Evolutionary conservation across 2,329 filamentous ascomycete species (phyloP).

Genomic region (Magnaporthales sp.): DNA sequence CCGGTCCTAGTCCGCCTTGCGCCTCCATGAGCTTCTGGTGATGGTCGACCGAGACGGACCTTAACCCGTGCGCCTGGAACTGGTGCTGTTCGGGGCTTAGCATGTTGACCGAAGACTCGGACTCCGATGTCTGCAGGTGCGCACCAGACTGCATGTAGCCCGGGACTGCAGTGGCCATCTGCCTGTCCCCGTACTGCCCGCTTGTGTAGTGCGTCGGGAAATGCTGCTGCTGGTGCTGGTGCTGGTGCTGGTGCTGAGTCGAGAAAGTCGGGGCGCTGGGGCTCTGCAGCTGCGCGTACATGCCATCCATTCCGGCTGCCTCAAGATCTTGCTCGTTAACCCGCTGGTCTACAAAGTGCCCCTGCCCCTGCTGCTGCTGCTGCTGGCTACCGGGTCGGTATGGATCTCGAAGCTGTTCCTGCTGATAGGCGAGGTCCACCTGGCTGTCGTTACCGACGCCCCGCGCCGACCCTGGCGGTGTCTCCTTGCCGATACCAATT

Average conservation of each 20-base stretch:
- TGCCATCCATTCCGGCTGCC: constrained; percentile 19
- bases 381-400: constrained; percentile 11
- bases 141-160: constrained; percentile 37
- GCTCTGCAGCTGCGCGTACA: constrained; percentile 22
- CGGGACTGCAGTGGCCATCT: constrained; percentile 29
- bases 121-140: constrained; percentile 36
- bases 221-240: constrained; percentile 19
- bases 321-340: constrained; percentile 15
- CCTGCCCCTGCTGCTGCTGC: constrained; percentile 6
- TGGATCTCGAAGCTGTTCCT: constrained; percentile 29
- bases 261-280: constrained; percentile 18
- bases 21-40: constrained; percentile 21
- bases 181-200: constrained; percentile 25
- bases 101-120: constrained; percentile 43
- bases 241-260: constrained; percentile 14
- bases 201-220: constrained; percentile 24
- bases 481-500: constrained; percentile 51
- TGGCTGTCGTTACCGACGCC: constrained; percentile 31
- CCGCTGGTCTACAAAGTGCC: constrained; percentile 23
- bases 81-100: constrained; percentile 14
- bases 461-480: constrained; percentile 33
- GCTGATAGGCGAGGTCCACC: constrained; percentile 43
- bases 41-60: constrained; percentile 16
- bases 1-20: neutral
- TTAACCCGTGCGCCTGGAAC: constrained; percentile 19